Conservation (phyloP, 2,329 filamentous ascomycete species). For the Monilinia laxa region DNA sequence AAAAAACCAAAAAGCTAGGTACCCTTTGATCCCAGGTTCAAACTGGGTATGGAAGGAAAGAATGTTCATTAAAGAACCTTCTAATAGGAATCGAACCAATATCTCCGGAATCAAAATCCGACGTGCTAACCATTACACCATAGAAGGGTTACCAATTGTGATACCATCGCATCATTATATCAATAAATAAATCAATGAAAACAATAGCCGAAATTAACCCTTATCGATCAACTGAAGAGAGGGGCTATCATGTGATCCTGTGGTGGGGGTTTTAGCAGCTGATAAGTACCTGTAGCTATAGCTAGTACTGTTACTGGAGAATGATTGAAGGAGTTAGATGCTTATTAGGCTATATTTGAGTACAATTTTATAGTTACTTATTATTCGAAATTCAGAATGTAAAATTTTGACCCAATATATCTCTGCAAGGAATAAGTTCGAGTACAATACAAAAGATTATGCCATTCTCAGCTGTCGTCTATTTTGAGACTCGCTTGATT, state of each 20-base stretch:
- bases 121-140: constrained; percentile 25
- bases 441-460: background rate
- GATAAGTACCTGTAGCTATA: background rate
- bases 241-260: background rate
- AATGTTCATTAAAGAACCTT: constrained; percentile 20
- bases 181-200: background rate
- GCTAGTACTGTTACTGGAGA: too few relatives aligned
- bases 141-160: constrained; percentile 1
- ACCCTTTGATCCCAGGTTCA: constrained; percentile 11
- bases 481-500: constrained; percentile 20
- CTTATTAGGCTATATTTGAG: background rate
- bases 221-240: background rate
- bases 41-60: constrained; percentile 10
- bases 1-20: background rate
- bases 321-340: background rate
- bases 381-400: background rate
- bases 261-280: background rate
- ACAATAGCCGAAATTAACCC: background rate
- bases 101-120: constrained; percentile 25
- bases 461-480: constrained; percentile 4
- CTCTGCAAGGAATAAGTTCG: background rate
- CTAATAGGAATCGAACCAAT: constrained; percentile 27
- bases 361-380: background rate
- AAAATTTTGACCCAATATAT: background rate
- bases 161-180: accelerated